Evolutionary conservation across 768 basidiomycete species (phyloP).

Genomic region (Gautieria morchelliformis): DNA sequence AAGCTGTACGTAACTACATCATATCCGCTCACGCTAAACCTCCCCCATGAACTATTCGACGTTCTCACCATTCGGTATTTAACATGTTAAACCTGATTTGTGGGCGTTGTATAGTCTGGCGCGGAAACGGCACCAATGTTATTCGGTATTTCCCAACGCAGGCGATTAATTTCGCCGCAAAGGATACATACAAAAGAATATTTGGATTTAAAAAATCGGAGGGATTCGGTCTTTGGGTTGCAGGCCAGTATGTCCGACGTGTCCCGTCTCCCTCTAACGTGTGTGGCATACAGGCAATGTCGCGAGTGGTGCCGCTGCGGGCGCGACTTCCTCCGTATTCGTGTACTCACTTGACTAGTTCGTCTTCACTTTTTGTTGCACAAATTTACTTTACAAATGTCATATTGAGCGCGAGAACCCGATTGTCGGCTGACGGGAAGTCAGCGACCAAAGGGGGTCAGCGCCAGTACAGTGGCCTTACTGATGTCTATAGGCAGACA

Average conservation of each 20-base stretch:
- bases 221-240: conserved; percentile 28
- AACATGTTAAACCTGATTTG: neutral
- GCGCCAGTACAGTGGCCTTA: conserved; percentile 31
- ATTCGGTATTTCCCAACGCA: conserved; percentile 37
- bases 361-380: neutral
- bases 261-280: neutral
- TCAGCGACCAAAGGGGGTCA: conserved; percentile 27
- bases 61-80: neutral
- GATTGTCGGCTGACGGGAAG: conserved; percentile 32
- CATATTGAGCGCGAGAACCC: conserved; percentile 28
- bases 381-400: neutral
- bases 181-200: conserved; percentile 31
- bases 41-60: too few relatives aligned
- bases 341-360: conserved; percentile 39
- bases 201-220: conserved; percentile 29
- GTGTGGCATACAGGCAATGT: conserved; percentile 24
- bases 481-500: conserved; percentile 36
- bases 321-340: conserved; percentile 32
- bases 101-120: conserved; percentile 26
- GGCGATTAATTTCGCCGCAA: conserved; percentile 33
- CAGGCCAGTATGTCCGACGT: conserved; percentile 15
- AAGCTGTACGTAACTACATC: conserved; percentile 21
- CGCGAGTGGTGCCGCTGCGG: conserved; percentile 32
- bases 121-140: conserved; percentile 32
- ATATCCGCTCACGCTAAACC: neutral